Percentiles rank a stretch among this genome's conserved stretches.
Evolutionary conservation across 164 flowering plant genomes (phyloP).

Genomic region (Vitis labrusca): DNA sequence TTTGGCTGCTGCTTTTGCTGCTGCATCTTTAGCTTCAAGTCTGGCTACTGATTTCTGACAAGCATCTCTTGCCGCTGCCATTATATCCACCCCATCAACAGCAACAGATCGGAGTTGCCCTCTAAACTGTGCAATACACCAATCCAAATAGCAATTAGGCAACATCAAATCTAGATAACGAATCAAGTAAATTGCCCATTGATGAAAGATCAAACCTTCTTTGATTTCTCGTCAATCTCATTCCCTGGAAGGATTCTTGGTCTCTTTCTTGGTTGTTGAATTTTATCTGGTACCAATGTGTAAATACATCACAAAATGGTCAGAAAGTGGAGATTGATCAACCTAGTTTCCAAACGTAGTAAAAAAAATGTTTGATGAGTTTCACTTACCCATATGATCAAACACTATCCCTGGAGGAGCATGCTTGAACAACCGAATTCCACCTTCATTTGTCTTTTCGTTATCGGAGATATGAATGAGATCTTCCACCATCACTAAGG

Average conservation of each 20-base stretch:
- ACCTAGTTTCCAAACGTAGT: neutral
- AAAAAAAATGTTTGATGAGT: neutral
- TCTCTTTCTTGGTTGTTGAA: conserved; percentile 62
- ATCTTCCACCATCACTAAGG: conserved; percentile 43
- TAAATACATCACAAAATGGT: neutral
- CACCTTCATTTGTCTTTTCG: conserved; percentile 36
- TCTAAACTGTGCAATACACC: conserved; percentile 51
- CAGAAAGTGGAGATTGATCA: neutral
- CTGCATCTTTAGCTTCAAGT: conserved; percentile 61
- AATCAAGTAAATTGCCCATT: neutral
- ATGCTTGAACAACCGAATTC: conserved; percentile 63
- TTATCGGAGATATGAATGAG: conserved; percentile 21
- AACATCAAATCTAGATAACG: conserved; percentile 2
- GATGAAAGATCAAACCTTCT: conserved; percentile 47
- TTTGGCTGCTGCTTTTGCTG: conserved; percentile 70
- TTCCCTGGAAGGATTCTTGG: conserved; percentile 69
- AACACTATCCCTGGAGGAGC: conserved; percentile 77
- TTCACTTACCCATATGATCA: conserved; percentile 55
- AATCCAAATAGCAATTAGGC: neutral
- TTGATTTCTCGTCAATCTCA: conserved; percentile 73
- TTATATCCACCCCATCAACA: conserved; percentile 69
- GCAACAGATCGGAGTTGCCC: conserved; percentile 52
- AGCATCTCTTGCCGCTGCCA: conserved; percentile 62
- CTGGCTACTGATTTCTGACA: conserved; percentile 57
- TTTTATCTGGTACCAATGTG: conserved; percentile 43